A percentile compares a stretch with the other conserved stretches of the same genome.
These are phyloP conservation scores for Pseudonitzschia pungens DNA, from an alignment of 108 stramenopile species.

Conservation along the genomic window DNA sequence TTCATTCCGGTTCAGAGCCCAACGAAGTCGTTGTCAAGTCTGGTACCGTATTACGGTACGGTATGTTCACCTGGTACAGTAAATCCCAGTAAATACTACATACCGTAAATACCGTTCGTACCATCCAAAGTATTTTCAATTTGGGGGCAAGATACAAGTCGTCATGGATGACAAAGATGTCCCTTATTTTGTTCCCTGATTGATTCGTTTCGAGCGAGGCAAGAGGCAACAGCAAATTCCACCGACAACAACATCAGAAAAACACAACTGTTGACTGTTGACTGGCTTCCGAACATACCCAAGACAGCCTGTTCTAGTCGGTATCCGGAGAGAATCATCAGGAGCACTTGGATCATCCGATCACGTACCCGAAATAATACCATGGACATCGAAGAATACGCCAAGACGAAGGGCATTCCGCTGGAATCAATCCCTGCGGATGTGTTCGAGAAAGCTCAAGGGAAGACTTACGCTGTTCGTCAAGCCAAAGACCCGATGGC, in stretches of 20 bases:
- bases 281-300: background rate
- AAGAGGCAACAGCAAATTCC: background rate
- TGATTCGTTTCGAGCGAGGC: background rate
- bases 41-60: too few species aligned
- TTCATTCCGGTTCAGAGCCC: too few species aligned
- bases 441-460: conserved; percentile 11
- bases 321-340: too few species aligned
- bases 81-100: too few species aligned
- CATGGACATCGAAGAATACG: conserved; percentile 11
- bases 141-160: too few species aligned
- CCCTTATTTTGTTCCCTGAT: too few species aligned
- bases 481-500: conserved; percentile 14
- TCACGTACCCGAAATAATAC: background rate
- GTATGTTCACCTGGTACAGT: too few species aligned
- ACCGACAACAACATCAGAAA: background rate
- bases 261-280: background rate
- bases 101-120: too few species aligned
- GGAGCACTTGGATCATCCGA: background rate
- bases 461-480: conserved; percentile 2
- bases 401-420: conserved; percentile 13
- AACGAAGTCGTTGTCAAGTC: too few species aligned
- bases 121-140: too few species aligned
- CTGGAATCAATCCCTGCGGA: conserved; percentile 15
- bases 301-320: background rate
- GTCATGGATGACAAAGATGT: too few species aligned